phyloP scores from a whole-genome alignment of 768 basidiomycete species.

The Goffeauzyma gilvescens region DNA sequence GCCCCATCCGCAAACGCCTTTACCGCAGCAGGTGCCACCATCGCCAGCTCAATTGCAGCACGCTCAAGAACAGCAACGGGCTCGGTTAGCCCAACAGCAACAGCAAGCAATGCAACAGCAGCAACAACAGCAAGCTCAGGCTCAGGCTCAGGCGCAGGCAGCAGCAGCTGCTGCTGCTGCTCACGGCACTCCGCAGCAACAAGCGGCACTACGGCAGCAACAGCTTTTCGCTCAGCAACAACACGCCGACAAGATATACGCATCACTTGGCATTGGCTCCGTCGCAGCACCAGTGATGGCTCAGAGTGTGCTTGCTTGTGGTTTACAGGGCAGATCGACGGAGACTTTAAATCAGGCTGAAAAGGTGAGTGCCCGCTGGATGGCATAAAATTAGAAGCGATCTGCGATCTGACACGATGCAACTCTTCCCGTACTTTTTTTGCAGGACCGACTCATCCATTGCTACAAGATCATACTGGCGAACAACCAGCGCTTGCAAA shows the following conservation, averaged over 20 bases:
- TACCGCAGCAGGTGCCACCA: neutral
- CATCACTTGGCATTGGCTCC: neutral
- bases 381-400: neutral
- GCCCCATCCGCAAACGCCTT: slow-evolving; percentile 11
- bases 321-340: neutral
- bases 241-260: too few species aligned
- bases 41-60: neutral
- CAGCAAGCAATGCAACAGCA: neutral
- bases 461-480: neutral
- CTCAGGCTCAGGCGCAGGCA: neutral
- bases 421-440: too few species aligned
- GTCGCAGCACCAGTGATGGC: neutral
- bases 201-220: too few species aligned
- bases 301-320: neutral
- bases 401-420: too few species aligned
- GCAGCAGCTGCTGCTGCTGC: too few species aligned
- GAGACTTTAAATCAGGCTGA: neutral
- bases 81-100: slow-evolving; percentile 16
- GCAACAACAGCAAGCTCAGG: neutral
- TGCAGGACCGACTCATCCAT: neutral
- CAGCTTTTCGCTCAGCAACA: too few species aligned
- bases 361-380: neutral
- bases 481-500: too few species aligned
- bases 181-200: too few species aligned
- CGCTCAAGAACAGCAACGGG: slow-evolving; percentile 8